Evolutionary conservation across 495 filamentous ascomycete species (phyloP).

Genomic region (Aspergillus bridgeri): DNA sequence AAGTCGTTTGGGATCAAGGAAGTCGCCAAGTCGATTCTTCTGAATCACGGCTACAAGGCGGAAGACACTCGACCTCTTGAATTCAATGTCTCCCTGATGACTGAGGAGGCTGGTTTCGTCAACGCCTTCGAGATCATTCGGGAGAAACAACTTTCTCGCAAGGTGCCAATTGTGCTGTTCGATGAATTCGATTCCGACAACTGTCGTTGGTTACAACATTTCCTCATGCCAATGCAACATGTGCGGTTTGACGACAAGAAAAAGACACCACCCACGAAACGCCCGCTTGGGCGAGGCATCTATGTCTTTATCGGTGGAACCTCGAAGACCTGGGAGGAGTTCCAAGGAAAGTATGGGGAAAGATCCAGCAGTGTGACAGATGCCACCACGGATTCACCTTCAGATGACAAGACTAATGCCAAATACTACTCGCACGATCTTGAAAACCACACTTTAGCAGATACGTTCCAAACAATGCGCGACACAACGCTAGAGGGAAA

Average conservation of each 20-base stretch:
- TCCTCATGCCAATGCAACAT: neutral
- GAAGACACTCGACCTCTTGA: constrained; percentile 2
- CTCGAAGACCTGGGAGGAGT: constrained; percentile 1
- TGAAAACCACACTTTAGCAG: neutral
- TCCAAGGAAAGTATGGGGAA: no score
- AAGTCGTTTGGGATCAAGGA: constrained; percentile 5
- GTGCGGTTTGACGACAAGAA: neutral
- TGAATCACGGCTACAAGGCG: neutral
- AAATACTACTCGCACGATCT: neutral
- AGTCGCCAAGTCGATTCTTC: constrained; percentile 4
- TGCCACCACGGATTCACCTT: no score
- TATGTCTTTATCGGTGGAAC: constrained; percentile 6
- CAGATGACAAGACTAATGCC: no score
- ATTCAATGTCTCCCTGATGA: constrained; percentile 1
- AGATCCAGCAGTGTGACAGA: no score
- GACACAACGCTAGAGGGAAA: neutral
- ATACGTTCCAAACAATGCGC: neutral
- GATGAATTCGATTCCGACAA: constrained; percentile 1
- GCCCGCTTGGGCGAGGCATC: constrained; percentile 4
- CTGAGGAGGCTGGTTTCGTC: neutral
- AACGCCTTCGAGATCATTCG: constrained; percentile 1
- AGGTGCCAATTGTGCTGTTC: constrained; percentile 4
- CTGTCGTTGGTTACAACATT: neutral
- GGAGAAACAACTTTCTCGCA: neutral
- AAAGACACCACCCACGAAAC: neutral